phyloP scores from a whole-genome alignment of 192 early-diverging fungal genomes.

The Dimargaris cristalligena region DNA sequence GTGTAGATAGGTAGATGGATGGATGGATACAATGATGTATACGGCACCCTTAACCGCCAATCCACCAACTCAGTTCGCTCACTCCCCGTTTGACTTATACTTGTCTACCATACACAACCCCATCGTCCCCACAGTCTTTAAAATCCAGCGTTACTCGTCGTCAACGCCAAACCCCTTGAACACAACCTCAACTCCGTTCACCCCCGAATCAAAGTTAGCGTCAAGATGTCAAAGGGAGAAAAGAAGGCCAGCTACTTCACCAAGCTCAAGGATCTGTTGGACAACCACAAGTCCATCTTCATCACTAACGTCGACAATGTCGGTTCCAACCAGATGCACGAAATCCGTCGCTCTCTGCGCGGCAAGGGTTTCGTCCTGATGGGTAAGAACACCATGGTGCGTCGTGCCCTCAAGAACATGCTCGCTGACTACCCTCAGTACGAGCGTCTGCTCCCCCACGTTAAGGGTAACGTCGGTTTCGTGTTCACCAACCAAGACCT shows the following conservation, averaged over 20 bases:
- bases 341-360: conserved; percentile 82
- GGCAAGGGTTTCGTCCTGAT: conserved; percentile 85
- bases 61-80: not conserved
- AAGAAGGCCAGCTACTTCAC: conserved; percentile 95
- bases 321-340: conserved; percentile 99
- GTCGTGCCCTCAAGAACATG: conserved; percentile 52
- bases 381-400: conserved; percentile 99
- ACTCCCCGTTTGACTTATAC: not conserved
- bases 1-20: not conserved
- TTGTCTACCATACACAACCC: not conserved
- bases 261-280: conserved; percentile 78
- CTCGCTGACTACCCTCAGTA: conserved; percentile 61
- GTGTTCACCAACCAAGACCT: conserved; percentile 98
- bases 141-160: conserved; percentile 8
- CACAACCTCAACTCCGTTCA: conserved; percentile 17
- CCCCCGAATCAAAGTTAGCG: not conserved
- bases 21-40: not conserved
- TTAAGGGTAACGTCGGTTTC: conserved; percentile 96
- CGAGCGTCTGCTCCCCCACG: conserved; percentile 66
- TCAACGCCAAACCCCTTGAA: conserved; percentile 38
- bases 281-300: conserved; percentile 93
- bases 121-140: conserved; percentile 15
- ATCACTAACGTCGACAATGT: conserved; percentile 99
- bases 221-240: conserved; percentile 96
- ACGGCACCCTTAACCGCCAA: not conserved